Base-by-base conservation (phyloP, 257 asterid species). In the Verbascum thapsus region DNA sequence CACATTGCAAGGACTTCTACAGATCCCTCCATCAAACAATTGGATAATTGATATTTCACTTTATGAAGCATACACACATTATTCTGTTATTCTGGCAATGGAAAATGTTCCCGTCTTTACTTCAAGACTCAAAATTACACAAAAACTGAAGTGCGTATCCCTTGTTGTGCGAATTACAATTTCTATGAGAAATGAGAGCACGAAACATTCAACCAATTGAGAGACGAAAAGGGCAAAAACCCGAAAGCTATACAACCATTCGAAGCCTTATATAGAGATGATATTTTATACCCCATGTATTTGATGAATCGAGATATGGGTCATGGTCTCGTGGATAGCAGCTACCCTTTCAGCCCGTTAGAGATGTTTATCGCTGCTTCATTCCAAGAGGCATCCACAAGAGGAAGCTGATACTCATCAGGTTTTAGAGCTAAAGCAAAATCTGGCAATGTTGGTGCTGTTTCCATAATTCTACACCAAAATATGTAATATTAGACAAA, bases 341-440 rank as follows among this genome's bases (percentile, higher is more conserved):
- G 58, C 20, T 53, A 53, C 10, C 7, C 58, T 17, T 53, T 6
- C 12, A 40, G 58, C 40, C 26, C 12, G 43, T 53, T 32, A 0
- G 18, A 23, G 40, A 3, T n/a, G 8, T 58, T 44, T 4, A 15
- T 26, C 7, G 60, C 63, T 63, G 74, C 88, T 37, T 70, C 81
- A 35, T 73, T 72, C 90, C 95, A 83, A 0, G 80, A 68, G 42
- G 66, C 68, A 67, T 86, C 79, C 61, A 74, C 77, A 37, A 11
- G 53, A 52, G 95, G 86, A 63, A 86, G 86, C 63, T 76, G 86
- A 64, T 78, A 86, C n/a, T 86, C 95, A 16, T 86, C 95, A 3
- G 95, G 95, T 70, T 86, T 86, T 17, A 86, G 86, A 19, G 95
- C 90, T 80, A 86, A 72, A 5, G 85, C 77, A 68, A 86, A 86